Evolutionary conservation across 805 yeast genomes (phyloP), one percentile per base, ranked within the genome.

Genomic region (Saturnispora quitensis): DNA sequence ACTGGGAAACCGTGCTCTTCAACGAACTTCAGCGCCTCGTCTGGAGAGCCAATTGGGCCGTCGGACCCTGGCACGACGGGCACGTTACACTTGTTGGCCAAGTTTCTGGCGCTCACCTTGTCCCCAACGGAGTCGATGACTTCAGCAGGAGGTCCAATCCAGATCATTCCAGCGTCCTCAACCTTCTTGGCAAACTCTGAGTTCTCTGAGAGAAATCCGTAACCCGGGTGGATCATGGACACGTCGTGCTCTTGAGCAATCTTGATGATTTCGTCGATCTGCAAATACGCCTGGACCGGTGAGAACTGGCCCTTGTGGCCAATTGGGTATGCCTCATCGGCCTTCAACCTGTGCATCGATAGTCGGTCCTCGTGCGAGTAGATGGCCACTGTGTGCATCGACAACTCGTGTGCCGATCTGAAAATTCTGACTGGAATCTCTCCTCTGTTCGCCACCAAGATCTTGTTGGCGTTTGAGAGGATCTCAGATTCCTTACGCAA

Each of bases 11-110:
- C 86, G 48, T 91, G 73, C 60, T 77, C 70, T 18, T 79, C 82
- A 13, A 97, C 98, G 55, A 84, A 78, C 53, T 71, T 75, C 52
- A 74, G 72, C 3, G 98, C 98, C 60, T 86, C 96, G 8, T 76
- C 75, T 8, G 89, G 75, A 54, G 78, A 71, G 2, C 77, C 72
- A 35, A 91, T 82, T 58, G 93, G 74, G 7, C 89, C 95, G 71
- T 87, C 84, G 13, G 97, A 86, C 45, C 99, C 99, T 15, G 99
- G 98, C 52, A 90, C 97, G 53, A 93, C 74, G 6, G 99, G 99
- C 47, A 91, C 98, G 44, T 84, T 83, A 18, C 98, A 97, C 47
- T 75, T 75, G 58, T 77, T 79, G 18, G 99, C 99, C 57, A 93
- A 87, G 63, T 82, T 91, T 70, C 98, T 82, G 9, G 99, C 99